Evolutionary conservation across 805 yeast species (phyloP), one percentile per base, ranked within the genome.

Genomic region (Phaffomyces thermotolerans): DNA sequence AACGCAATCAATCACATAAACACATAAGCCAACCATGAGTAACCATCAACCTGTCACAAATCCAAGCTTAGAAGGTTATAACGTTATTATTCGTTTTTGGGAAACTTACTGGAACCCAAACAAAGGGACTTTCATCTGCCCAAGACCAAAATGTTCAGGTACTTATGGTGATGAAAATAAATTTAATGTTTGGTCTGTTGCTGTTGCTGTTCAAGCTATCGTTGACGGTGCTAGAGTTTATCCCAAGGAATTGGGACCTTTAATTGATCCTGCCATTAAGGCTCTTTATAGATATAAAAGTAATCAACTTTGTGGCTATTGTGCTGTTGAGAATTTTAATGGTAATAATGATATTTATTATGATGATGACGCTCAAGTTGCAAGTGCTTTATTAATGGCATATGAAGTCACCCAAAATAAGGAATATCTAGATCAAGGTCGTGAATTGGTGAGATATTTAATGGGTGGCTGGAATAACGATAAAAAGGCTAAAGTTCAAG

Each of bases 301-400:
- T 50, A 64, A 67, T 6, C 62, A 68, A 46, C 54, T 64, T 36
- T 73, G 73, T 44, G 87, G 82, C 5, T 83, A 72, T 61, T 75
- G 83, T 35, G 88, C 87, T 1, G 79, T 81, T 5, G 79, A 76
- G 54, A 73, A 79, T 54, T 67, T 67, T 41, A 72, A 73, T 20
- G 79, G 74, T 37, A 81, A 81, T 58, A 64, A 65, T 40, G 88
- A 82, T 57, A 76, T 82, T 34, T 81, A 81, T 59, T 78, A 78
- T 49, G 88, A 82, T 54, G 90, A 82, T 54, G 84, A 81, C 56
- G 90, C 89, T 3, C 90, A 82, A 57, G 77, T 81, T 13, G 81
- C 84, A 14, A 68, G 79, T 52, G 82, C 81, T 4, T 66, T 79
- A 51, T 64, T 83, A 45, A 72, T 79, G 3, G 84, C 85, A 2